These are phyloP conservation scores for Hymenoscyphus scutula DNA, from an alignment of 2,329 filamentous ascomycete genomes.

Conservation along the genomic window DNA sequence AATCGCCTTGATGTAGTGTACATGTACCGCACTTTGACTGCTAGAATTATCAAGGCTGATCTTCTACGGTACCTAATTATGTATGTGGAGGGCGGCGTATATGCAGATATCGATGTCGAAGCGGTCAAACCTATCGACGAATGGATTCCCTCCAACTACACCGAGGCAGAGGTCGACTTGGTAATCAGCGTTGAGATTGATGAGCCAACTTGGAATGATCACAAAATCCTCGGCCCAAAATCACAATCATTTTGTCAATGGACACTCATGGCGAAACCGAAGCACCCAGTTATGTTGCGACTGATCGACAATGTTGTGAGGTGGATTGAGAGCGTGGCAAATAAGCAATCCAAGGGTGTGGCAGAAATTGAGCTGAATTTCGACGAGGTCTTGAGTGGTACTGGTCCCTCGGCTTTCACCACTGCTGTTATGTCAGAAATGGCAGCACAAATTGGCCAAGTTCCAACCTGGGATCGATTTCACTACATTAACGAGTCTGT, in stretches of 20 bases:
- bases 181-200: conserved; percentile 70
- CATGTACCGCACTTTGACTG: conserved; percentile 57
- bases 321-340: conserved; percentile 59
- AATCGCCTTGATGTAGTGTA: conserved; percentile 61
- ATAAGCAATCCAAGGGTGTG: conserved; percentile 54
- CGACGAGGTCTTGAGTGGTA: conserved; percentile 67
- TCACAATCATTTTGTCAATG: conserved; percentile 70
- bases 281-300: conserved; percentile 63
- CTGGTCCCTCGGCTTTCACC: conserved; percentile 67
- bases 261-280: conserved; percentile 68
- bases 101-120: conserved; percentile 58
- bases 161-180: conserved; percentile 57
- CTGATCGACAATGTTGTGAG: conserved; percentile 65
- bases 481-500: conserved; percentile 56
- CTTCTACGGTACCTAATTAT: conserved; percentile 65
- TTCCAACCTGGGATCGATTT: conserved; percentile 60
- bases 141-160: conserved; percentile 63
- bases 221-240: conserved; percentile 64
- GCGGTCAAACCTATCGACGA: conserved; percentile 49
- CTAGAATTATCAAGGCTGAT: conserved; percentile 66
- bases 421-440: conserved; percentile 61
- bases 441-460: conserved; percentile 45
- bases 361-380: conserved; percentile 62
- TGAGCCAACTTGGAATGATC: conserved; percentile 59
- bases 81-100: conserved; percentile 54